Percentiles rank a stretch among this genome's conserved stretches.
phyloP scores from a whole-genome alignment of 495 filamentous ascomycete genomes.

The Trichoderma reesei region DNA sequence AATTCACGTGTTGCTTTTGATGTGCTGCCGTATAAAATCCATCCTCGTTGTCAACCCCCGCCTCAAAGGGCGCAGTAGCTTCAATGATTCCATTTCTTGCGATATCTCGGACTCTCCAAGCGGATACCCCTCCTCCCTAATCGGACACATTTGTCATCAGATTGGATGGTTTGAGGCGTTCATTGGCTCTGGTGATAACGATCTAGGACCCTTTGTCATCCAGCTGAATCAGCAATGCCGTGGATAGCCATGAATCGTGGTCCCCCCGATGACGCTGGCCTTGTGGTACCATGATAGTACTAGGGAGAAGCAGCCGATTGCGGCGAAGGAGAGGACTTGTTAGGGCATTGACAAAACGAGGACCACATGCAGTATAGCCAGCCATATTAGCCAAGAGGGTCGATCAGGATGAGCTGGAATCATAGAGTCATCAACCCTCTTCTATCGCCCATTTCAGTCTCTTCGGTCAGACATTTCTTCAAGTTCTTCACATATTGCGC shows the following conservation, averaged over 20 bases:
- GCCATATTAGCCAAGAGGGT: neutral
- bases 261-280: neutral
- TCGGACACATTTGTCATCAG: neutral
- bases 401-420: neutral
- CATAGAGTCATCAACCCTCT: neutral
- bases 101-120: neutral
- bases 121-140: neutral
- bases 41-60: neutral
- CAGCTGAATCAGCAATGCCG: constrained; percentile 4
- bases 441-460: too few species aligned
- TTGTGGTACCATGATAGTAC: neutral
- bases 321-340: neutral
- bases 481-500: neutral
- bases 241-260: neutral
- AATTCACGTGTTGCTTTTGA: neutral
- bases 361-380: neutral
- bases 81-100: neutral
- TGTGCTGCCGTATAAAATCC: neutral
- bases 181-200: neutral
- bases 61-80: neutral
- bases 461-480: too few species aligned
- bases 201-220: neutral
- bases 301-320: neutral
- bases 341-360: neutral
- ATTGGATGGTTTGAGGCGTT: neutral